Evolutionary conservation across 441 rosid genomes (phyloP), one percentile per base, ranked within the genome.

Genomic region (Gossypium lobatum): DNA sequence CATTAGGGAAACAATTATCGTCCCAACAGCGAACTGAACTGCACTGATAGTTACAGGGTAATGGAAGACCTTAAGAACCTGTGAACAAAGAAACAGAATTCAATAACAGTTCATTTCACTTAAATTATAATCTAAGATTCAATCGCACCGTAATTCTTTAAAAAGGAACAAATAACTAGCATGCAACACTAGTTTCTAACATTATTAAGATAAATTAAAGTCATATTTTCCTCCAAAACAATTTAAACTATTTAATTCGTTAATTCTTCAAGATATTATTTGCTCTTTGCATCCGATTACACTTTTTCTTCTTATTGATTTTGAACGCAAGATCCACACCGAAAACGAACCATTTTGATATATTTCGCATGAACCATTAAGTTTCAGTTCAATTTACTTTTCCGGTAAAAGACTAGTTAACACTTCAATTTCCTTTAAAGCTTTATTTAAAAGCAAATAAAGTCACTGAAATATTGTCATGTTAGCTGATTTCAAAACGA

Each of bases 41-140:
- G 79, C 78, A 18, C 94, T 85, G 21, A 95, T 77, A 10, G 97
- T 93, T 63, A 94, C 77, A 8, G 99, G 99, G 25, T 75, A 86
- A 16, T 83, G 99, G 69, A 59, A 89, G 50, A 86, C 92, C 87
- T 90, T 95, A 86, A 95, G 80, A 74, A 95, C 98, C 99, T 95
- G 91, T 54, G 23, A 21, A 76, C 73, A 79, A 48, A 62, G 6
- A 17, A 73, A 45, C 60, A 37, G 50, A 54, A 65, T 8, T 53
- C 63, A 21, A 53, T 64, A 13, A 63, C 16, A 68, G 6, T 23
- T 26, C 57, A 67, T 67, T 37, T 67, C 39, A 14, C 64, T 26
- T 5, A 45, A 6, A 60, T 60, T 60, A 25, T 17, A 31, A 28
- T 1, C 39, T 1, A 5, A 3, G 45, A 2, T 26, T 46, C 13